Evolutionary conservation across 2,329 filamentous ascomycete genomes (phyloP).

Genomic region (Chaetomiaceae sp.): DNA sequence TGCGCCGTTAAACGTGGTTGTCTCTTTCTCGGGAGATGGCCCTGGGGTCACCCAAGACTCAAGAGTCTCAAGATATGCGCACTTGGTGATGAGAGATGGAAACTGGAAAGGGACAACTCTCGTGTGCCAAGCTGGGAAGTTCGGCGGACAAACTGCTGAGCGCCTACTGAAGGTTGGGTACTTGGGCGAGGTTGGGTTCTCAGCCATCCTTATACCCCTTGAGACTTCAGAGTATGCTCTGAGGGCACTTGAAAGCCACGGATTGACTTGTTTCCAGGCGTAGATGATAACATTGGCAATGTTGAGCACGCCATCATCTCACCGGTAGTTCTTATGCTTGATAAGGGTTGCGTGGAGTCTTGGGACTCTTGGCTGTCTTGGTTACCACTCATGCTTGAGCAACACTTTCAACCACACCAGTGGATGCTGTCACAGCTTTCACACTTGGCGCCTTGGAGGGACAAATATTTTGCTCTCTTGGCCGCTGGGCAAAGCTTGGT

Average conservation of each 20-base stretch:
- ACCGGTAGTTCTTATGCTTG: neutral
- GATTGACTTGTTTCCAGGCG: slow-evolving; percentile 3
- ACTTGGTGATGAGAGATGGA: no score
- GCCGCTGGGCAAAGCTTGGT: neutral
- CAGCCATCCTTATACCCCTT: neutral
- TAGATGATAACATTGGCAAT: slow-evolving; percentile 5
- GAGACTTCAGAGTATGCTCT: neutral
- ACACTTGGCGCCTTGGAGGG: neutral
- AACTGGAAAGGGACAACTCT: no score
- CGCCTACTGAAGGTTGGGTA: neutral
- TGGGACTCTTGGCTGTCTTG: neutral
- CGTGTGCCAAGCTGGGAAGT: neutral
- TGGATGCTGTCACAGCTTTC: no score
- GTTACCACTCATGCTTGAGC: no score
- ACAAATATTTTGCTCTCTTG: neutral
- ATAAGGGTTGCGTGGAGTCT: neutral
- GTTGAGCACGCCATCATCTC: neutral
- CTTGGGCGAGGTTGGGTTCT: neutral
- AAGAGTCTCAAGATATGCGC: no score
- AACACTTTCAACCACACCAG: no score
- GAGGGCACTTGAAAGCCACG: no score
- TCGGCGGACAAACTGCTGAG: neutral
- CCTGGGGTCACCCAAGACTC: neutral
- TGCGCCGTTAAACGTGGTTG: no score
- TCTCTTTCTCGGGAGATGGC: no score